A percentile compares a stretch with the other conserved stretches of the same genome.
These are phyloP conservation scores for Cerrena zonata DNA, from an alignment of 1,284 basidiomycete species.

Conservation along the genomic window DNA sequence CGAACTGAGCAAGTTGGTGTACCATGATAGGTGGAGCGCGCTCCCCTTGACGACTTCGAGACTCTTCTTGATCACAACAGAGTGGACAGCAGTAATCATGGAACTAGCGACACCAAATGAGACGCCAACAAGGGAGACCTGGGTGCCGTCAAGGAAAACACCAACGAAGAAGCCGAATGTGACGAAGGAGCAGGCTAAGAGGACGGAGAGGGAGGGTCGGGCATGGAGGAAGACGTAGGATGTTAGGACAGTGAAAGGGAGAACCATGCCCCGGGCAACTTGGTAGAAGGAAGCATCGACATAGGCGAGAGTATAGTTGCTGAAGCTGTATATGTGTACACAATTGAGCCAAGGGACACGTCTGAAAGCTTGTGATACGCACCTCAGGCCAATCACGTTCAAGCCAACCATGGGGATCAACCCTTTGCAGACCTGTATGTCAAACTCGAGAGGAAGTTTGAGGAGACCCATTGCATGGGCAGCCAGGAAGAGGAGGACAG, in stretches of 20 bases:
- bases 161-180: slow-evolving; percentile 82
- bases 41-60: slow-evolving; percentile 72
- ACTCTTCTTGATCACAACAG: slow-evolving; percentile 80
- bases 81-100: slow-evolving; percentile 73
- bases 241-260: slow-evolving; percentile 80
- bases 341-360: not conserved
- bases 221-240: slow-evolving; percentile 68
- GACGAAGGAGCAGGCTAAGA: slow-evolving; percentile 68
- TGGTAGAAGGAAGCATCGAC: slow-evolving; percentile 91
- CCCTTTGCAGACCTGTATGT: slow-evolving; percentile 59
- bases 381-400: slow-evolving; percentile 79
- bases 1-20: slow-evolving; percentile 73
- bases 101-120: slow-evolving; percentile 73
- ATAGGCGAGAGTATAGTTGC: slow-evolving; percentile 86
- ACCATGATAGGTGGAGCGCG: slow-evolving; percentile 78
- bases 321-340: slow-evolving; percentile 58
- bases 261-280: slow-evolving; percentile 79
- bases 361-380: slow-evolving; percentile 16
- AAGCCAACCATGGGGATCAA: slow-evolving; percentile 68
- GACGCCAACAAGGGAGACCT: slow-evolving; percentile 59
- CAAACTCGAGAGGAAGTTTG: slow-evolving; percentile 55
- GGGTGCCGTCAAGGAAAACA: slow-evolving; percentile 69
- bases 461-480: slow-evolving; percentile 59
- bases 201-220: slow-evolving; percentile 66
- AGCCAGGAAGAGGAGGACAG: slow-evolving; percentile 65